phyloP scores from a whole-genome alignment of 768 basidiomycete genomes.

The Lactifluus hygrophoroides region DNA sequence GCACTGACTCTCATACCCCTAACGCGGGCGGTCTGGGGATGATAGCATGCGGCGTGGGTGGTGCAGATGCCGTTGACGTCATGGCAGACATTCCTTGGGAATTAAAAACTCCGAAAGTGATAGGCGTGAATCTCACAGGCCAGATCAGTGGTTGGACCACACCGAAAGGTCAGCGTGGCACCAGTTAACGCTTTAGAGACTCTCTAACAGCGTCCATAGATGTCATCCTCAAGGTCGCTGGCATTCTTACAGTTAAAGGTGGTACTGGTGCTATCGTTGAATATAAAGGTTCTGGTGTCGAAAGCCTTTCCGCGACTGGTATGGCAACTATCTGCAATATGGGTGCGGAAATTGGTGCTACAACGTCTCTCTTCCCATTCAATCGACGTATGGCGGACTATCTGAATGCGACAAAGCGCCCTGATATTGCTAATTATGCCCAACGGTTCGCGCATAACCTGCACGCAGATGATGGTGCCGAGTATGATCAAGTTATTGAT shows the following conservation, averaged over 20 bases:
- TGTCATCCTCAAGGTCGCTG: constrained; percentile 98
- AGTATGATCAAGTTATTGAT: constrained; percentile 91
- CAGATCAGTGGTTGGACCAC: constrained; percentile 96
- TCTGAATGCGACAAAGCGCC: constrained; percentile 90
- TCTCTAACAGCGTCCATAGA: constrained; percentile 39
- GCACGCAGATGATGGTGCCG: constrained; percentile 74
- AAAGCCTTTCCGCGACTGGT: constrained; percentile 94
- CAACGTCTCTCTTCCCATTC: constrained; percentile 98
- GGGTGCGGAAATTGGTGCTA: constrained; percentile 99
- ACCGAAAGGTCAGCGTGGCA: constrained; percentile 64
- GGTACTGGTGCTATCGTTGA: constrained; percentile 99
- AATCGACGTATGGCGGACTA: constrained; percentile 92
- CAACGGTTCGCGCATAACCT: constrained; percentile 86
- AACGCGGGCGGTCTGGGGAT: constrained; percentile 99
- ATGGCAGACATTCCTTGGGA: constrained; percentile 99
- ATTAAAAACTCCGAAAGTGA: constrained; percentile 98
- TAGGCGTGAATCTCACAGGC: constrained; percentile 94
- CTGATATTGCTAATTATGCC: constrained; percentile 82
- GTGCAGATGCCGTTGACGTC: constrained; percentile 98
- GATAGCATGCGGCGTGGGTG: constrained; percentile 99
- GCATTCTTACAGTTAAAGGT: constrained; percentile 98
- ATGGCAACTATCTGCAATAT: constrained; percentile 99
- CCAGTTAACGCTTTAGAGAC: not conserved
- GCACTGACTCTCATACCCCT: constrained; percentile 98
- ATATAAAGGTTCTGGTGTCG: constrained; percentile 91